Base-by-base conservation (phyloP, 2,329 filamentous ascomycete species). In the Mycosphaerelloides madeirae region DNA sequence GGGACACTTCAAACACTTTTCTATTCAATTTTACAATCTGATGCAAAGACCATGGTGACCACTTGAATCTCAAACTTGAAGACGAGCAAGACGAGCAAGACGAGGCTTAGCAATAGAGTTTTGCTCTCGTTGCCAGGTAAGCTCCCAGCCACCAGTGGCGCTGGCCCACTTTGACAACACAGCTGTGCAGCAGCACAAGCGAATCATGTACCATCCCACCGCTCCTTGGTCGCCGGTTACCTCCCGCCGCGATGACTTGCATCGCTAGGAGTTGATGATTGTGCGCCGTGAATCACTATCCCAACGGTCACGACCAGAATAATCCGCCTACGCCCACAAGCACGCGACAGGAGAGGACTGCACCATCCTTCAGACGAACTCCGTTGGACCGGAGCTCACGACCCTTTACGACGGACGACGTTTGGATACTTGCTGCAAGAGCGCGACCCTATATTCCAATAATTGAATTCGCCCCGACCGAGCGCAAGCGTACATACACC, bases 311-410 rank as follows among this genome's bases (percentile, higher is more conserved):
- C 6, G 15, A 16, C n/a, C 3, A 7, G 29, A 18, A 18, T 20
- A 43, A 28, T 20, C 31, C 38, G 38, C 31, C n/a, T 16, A 32
- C 31, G 13, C 36, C 28, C 8, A 33, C 31, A 19, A 16, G 9
- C 31, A 45, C 43, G 31, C 43, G 43, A 40, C 35, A 45, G 32
- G 33, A 36, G 22, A 25, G 6, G 22, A 25, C 22, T 9, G 35
- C 36, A 20, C 34, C 20, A 29, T 37, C 19, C 19, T 20, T 25
- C 35, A 38, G 35, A 38, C 42, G 35, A 44, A 31, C 35, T 44
- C 35, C 13, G 16, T n/a, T 42, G 8, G n/a, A 13, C 13, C 13
- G 18, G 6, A 37, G 43, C 31, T 36, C 38, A 40, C 43, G 43
- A 45, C 43, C 31, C 29, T 9, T 28, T 34, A 20, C 31, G 19